Base-by-base conservation (phyloP, 2,329 filamentous ascomycete genomes). In the Arthroderma uncinatum region DNA sequence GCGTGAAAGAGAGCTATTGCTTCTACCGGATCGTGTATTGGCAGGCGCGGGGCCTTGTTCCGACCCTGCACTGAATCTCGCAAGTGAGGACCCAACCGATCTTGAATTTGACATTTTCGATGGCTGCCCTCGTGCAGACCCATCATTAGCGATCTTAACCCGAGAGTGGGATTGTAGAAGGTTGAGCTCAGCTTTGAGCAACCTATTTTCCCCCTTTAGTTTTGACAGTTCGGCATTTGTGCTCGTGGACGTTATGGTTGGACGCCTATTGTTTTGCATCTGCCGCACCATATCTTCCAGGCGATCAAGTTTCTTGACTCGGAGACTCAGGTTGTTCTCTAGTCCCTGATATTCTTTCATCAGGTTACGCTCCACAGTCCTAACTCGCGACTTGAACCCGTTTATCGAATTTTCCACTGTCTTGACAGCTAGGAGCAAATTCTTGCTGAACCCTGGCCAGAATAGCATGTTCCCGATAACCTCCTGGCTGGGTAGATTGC, bases 311-410 rank as follows among this genome's bases (percentile, higher is more conserved):
- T 89, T 89, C 75, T 94, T 93, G 59, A 85, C 80, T 14, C 90
- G 84, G 25, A 83, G 74, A 56, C 93, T 88, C 28, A 96, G 82
- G 37, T 84, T 87, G 63, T 83, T 84, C 70, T 96, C 90, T 1
- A 98, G 78, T 0, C 80, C 82, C 66, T 94, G 87, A 66, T 96
- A 97, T 66, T 97, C 91, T 61, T 89, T 88, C 75, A 85, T 86
- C n/a, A 97, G 74, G 59, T 95, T 88, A 53, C 87, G 84, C 70
- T 98, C 93, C n/a, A 96, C 84, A 5, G 79, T 77, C 65, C 88
- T 87, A 67, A 96, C 88, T 59, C 89, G 85, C 39, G 79, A 78
- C 65, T 88, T 86, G 76, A 95, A 95, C 7, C 82, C 82, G 16
- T 81, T 80, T 36, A 97, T 78, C 62, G 95, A 82, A 16, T 79